A percentile compares a stretch with the other conserved stretches of the same genome.
These are phyloP conservation scores for Lasiodiplodia sp. DNA, from an alignment of 2,329 filamentous ascomycete genomes.

Conservation along the genomic window DNA sequence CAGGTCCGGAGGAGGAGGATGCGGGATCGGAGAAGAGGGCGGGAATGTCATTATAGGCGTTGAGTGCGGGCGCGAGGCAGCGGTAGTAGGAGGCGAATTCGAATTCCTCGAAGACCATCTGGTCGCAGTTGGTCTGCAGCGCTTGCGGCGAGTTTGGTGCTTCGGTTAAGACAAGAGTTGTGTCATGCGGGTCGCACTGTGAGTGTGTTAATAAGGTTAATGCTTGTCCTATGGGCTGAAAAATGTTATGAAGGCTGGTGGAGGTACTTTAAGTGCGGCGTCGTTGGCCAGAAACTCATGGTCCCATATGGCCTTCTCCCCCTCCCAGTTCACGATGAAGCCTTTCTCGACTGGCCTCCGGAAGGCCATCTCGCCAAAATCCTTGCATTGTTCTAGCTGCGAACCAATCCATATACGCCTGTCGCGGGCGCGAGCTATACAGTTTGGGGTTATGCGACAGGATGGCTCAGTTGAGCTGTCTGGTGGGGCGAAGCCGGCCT, in stretches of 20 bases:
- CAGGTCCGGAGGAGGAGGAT: slow-evolving; percentile 54
- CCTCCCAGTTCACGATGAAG: slow-evolving; percentile 96
- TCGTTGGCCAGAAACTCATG: slow-evolving; percentile 79
- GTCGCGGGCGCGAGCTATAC: slow-evolving; percentile 78
- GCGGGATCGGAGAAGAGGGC: slow-evolving; percentile 69
- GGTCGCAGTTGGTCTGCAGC: slow-evolving; percentile 88
- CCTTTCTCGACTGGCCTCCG: slow-evolving; percentile 92
- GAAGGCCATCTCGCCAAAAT: slow-evolving; percentile 89
- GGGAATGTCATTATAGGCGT: slow-evolving; percentile 82
- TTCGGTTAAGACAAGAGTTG: slow-evolving; percentile 85
- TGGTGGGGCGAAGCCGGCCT: slow-evolving; percentile 74
- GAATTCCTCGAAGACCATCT: slow-evolving; percentile 98
- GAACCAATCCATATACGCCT: slow-evolving; percentile 80
- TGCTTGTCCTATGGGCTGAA: slow-evolving; percentile 27
- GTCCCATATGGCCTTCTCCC: slow-evolving; percentile 95
- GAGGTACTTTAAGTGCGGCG: slow-evolving; percentile 62
- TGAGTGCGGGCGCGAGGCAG: slow-evolving; percentile 74
- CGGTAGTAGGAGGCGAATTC: slow-evolving; percentile 88
- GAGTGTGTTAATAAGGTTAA: slow-evolving; percentile 16
- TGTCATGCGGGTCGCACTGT: slow-evolving; percentile 77
- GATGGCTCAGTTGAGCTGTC: slow-evolving; percentile 40
- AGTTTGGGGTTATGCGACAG: slow-evolving; percentile 83
- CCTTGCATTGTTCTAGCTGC: slow-evolving; percentile 78
- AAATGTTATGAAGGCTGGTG: slow-evolving; percentile 19
- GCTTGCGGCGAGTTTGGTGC: slow-evolving; percentile 82